Evolutionary conservation across 1,139 yeast species (phyloP), one percentile per base, ranked within the genome.

Genomic region (Meyerozyma elateridarum): DNA sequence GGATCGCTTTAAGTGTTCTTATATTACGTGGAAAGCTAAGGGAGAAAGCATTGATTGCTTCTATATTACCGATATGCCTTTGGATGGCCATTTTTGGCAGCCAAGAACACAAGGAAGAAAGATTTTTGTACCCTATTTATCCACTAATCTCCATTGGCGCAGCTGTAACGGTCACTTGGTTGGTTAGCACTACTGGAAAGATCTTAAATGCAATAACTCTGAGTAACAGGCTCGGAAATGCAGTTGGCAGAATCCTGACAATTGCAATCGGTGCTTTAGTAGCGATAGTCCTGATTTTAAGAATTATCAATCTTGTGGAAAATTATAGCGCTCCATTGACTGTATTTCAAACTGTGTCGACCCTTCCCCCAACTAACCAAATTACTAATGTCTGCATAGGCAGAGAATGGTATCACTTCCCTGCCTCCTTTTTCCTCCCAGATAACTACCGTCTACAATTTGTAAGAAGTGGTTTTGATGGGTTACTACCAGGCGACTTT

Each of bases 91-190:
- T 88, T 3, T 85, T 89, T 51, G 66, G 70, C 36, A 42, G 59
- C 6, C 96, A 88, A 48, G 93, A 96, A 2, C 97, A 89, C 53
- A 91, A 91, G 52, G 97, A 89, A 53, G 97, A 89, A 53, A 66
- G 97, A 38, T 91, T 89, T 52, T 57, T 89, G 46, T 91, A 87
- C 46, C 96, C 95, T 7, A 68, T 85, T 0, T 89, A 89, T 52
- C 81, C 89, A 4, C 64, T 83, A 29, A 65, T 89, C 19, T 57
- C 75, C 6, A 48, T 83, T 16, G 70, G 78, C 36, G 89, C 87
- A 4, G 76, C 93, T 0, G 50, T 84, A 2, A 57, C 77, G 0
- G 46, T 66, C 7, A 42, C 58, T n/a, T 53, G 55, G 31, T 7
- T 54, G n/a, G 43, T 61, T 5, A 12, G 11, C 5, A 24, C 17